Evolutionary conservation across 768 basidiomycete genomes (phyloP), one percentile per base, ranked within the genome.

Genomic region (Tubosaeta sp.): DNA sequence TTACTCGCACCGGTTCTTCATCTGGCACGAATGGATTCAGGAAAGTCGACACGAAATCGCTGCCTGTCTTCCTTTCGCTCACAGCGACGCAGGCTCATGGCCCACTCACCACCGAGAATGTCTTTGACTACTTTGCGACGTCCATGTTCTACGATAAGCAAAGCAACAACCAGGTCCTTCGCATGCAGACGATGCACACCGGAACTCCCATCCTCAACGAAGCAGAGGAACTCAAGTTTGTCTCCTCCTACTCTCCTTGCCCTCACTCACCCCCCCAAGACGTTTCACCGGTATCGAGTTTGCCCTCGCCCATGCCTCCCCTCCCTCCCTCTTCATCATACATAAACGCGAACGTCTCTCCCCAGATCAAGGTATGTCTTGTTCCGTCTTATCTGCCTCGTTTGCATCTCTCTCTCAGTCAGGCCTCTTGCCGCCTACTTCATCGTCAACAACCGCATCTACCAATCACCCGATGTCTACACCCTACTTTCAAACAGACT

Each of bases 61-160:
- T 41, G 5, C 5, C 7, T 5, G n/a, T 19, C 42, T 43, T 5
- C 16, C 37, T 43, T 17, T 22, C 32, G 35, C 31, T 25, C 17
- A 25, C 39, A 35, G 39, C 37, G 34, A n/a, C 26, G 44, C 22
- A 66, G 83, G 89, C 84, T 5, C 82, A 90, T 56, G 91, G 89
- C 5, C 85, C 85, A 3, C 76, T 94, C 59, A 83, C 86, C 8
- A 68, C 76, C 2, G 81, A 88, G 58, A 89, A 86, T 64, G 91
- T 90, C 46, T 85, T 95, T 56, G 91, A 94, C 51, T 95, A 95
- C 74, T 95, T 95, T 66, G 76, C 86, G 12, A 82, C 82, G 1
- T 93, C 91, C 27, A 92, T 92, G 83, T 95, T 93, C 74, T 95
- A 92, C 67, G 92, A 95, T 71, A 91, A 91, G 69, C 88, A 90